These are phyloP conservation scores for Borovskyia barvae DNA, from an alignment of 208 protist genomes.

Conservation along the genomic window DNA sequence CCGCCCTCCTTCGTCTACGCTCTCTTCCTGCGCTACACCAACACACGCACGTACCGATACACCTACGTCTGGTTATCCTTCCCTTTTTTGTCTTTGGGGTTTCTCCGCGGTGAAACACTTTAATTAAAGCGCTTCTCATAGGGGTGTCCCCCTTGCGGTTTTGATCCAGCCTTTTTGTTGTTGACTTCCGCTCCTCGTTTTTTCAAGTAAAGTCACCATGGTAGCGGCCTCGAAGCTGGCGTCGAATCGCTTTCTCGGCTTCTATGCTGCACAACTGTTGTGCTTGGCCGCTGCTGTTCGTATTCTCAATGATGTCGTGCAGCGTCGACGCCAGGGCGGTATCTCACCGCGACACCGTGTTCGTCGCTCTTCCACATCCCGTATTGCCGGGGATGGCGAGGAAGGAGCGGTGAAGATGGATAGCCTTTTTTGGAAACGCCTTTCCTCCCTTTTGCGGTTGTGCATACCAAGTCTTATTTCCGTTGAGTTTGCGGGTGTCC, in stretches of 20 bases:
- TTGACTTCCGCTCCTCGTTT: neutral
- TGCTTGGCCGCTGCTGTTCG: conserved; percentile 24
- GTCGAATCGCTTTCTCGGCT: conserved; percentile 16
- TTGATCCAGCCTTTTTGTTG: neutral
- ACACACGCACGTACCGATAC: neutral
- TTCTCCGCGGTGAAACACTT: too few species aligned
- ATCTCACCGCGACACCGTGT: conserved; percentile 8
- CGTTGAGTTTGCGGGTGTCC: conserved; percentile 40
- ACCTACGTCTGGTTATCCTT: neutral
- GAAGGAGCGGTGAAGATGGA: conserved; percentile 36
- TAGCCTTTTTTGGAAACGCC: conserved; percentile 45
- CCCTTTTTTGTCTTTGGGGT: neutral
- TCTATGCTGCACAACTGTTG: conserved; percentile 31
- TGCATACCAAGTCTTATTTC: conserved; percentile 60
- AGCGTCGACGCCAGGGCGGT: conserved; percentile 3
- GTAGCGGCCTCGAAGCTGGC: conserved; percentile 26
- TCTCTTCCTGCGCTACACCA: neutral
- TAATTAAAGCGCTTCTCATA: too few species aligned
- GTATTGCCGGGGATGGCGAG: neutral
- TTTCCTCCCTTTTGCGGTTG: conserved; percentile 56
- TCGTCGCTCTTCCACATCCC: conserved; percentile 2
- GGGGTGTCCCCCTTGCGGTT: too few species aligned
- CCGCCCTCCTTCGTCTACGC: neutral
- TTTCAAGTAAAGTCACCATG: conserved; percentile 7
- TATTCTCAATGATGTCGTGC: conserved; percentile 11